These are phyloP conservation scores for Rhododendron mucronatum DNA, from an alignment of 148 eudicot species.

Conservation along the genomic window DNA sequence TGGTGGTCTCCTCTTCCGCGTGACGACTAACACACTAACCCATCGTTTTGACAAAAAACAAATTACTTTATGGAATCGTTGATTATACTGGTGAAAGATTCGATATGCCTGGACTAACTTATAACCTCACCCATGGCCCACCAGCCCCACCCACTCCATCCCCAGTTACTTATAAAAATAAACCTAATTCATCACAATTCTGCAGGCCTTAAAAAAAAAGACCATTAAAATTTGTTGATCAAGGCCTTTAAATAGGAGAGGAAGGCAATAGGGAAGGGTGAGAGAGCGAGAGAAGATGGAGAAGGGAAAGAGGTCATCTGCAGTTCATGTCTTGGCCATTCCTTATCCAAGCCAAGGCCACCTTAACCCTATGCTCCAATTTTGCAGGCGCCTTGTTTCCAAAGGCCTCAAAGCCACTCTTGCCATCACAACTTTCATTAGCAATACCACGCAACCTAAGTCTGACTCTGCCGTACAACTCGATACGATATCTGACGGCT, in stretches of 20 bases:
- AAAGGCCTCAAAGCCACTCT: slow-evolving; percentile 40
- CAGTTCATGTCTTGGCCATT: slow-evolving; percentile 32
- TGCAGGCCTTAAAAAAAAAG: too few relatives aligned
- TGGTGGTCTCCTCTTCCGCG: too few relatives aligned
- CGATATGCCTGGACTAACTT: too few relatives aligned
- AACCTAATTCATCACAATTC: too few relatives aligned
- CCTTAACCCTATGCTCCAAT: slow-evolving; percentile 50
- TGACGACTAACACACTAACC: too few relatives aligned
- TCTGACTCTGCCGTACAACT: slow-evolving; percentile 21
- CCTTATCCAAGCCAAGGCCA: slow-evolving; percentile 57
- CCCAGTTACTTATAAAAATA: too few relatives aligned
- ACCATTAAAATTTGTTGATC: background rate
- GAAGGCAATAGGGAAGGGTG: background rate
- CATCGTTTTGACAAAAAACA: too few relatives aligned
- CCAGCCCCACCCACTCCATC: too few relatives aligned
- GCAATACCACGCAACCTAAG: slow-evolving; percentile 15
- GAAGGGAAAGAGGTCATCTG: background rate
- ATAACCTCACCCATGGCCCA: too few relatives aligned
- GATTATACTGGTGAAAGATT: too few relatives aligned
- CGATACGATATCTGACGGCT: slow-evolving; percentile 45
- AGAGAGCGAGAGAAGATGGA: slow-evolving; percentile 1
- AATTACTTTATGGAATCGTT: too few relatives aligned
- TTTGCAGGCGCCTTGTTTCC: slow-evolving; percentile 35
- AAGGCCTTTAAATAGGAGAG: background rate
- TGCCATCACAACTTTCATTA: slow-evolving; percentile 36